A percentile compares a stretch with the other conserved stretches of the same genome.
Evolutionary conservation across 805 yeast species (phyloP).

Genomic region (Saturnispora diversa): DNA sequence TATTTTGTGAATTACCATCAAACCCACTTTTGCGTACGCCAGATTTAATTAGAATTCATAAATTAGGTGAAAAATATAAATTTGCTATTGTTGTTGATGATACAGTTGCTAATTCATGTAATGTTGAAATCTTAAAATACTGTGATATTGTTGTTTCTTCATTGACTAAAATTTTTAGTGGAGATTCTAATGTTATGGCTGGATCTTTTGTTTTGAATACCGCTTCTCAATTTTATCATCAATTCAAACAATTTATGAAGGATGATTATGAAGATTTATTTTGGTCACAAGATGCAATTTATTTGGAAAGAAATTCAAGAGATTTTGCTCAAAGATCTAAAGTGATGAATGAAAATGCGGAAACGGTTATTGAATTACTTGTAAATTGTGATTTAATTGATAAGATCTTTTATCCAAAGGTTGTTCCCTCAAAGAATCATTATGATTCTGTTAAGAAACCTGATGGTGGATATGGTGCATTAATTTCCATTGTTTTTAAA

Average conservation of each 20-base stretch:
- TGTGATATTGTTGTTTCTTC: slow-evolving; percentile 86
- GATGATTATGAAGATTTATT: slow-evolving; percentile 60
- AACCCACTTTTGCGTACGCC: slow-evolving; percentile 90
- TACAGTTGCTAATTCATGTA: slow-evolving; percentile 85
- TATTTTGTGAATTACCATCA: slow-evolving; percentile 91
- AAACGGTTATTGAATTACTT: slow-evolving; percentile 47
- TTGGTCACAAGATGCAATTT: slow-evolving; percentile 93
- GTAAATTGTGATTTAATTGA: slow-evolving; percentile 45
- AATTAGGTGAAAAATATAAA: slow-evolving; percentile 57
- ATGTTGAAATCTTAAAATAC: slow-evolving; percentile 70
- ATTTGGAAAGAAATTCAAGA: slow-evolving; percentile 85
- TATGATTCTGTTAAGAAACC: slow-evolving; percentile 65
- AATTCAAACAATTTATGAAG: slow-evolving; percentile 43
- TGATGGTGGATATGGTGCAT: slow-evolving; percentile 71
- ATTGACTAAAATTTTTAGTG: slow-evolving; percentile 85
- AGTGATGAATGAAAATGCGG: slow-evolving; percentile 49
- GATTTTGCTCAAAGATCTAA: slow-evolving; percentile 65
- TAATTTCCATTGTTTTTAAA: slow-evolving; percentile 65
- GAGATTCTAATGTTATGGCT: slow-evolving; percentile 93
- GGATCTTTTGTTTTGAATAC: slow-evolving; percentile 82
- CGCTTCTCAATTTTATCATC: slow-evolving; percentile 39
- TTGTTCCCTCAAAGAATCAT: slow-evolving; percentile 44
- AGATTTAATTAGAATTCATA: slow-evolving; percentile 54
- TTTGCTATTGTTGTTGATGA: slow-evolving; percentile 88
- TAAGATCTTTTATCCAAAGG: slow-evolving; percentile 64